phyloP scores from a whole-genome alignment of 495 filamentous ascomycete genomes.

The Sabuloglossum arenarium region DNA sequence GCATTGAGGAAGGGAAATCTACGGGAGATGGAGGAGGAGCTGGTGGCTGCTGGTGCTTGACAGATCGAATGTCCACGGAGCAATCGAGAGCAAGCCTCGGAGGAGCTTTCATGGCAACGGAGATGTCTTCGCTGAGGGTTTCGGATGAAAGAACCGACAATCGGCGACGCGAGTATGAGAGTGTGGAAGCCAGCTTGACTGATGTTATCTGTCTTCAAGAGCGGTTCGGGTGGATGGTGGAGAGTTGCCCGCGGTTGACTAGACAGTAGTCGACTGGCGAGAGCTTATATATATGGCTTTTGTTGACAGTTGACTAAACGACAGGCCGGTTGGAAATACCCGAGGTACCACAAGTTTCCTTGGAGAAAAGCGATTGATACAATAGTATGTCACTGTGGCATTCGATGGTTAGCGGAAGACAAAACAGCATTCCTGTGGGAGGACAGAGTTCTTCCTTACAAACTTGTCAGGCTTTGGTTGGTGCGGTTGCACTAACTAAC shows the following conservation, averaged over 20 bases:
- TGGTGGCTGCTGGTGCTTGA: background rate
- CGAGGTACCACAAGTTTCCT: background rate
- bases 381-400: background rate
- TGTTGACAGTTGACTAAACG: background rate
- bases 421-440: background rate
- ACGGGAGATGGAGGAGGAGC: background rate
- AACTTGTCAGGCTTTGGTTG: slow-evolving; percentile 1
- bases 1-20: background rate
- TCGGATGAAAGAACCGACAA: background rate
- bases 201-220: background rate
- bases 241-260: background rate
- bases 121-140: background rate
- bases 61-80: background rate
- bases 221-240: background rate
- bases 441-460: background rate
- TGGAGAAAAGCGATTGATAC: background rate
- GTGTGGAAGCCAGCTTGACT: background rate
- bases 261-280: background rate
- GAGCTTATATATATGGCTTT: background rate
- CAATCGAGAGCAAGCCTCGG: background rate
- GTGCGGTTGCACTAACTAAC: background rate
- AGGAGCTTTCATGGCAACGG: background rate
- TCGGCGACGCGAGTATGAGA: background rate
- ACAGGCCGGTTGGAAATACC: background rate
- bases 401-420: background rate